Evolutionary conservation across 768 basidiomycete species (phyloP).

Genomic region (Amanita pseudoporphyria): DNA sequence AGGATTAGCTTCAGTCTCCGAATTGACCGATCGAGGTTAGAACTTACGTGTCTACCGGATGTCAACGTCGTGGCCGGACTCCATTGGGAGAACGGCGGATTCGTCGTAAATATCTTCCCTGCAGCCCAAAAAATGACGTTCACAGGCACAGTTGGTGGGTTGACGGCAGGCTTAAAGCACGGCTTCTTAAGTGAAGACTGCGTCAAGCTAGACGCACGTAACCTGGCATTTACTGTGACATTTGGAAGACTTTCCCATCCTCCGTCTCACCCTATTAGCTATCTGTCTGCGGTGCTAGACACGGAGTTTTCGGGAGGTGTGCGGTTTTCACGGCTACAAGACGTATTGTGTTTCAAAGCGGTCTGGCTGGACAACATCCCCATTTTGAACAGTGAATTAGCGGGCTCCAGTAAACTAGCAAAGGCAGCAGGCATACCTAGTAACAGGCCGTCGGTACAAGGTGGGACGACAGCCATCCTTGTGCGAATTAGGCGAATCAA

Average conservation of each 20-base stretch:
- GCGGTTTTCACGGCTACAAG: slow-evolving; percentile 80
- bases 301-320: slow-evolving; percentile 76
- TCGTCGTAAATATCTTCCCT: slow-evolving; percentile 70
- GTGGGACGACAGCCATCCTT: slow-evolving; percentile 53
- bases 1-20: slow-evolving; percentile 81
- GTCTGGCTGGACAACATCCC: slow-evolving; percentile 90
- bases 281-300: slow-evolving; percentile 70
- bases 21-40: slow-evolving; percentile 83
- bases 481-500: slow-evolving; percentile 65
- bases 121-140: slow-evolving; percentile 64
- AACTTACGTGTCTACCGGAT: slow-evolving; percentile 83
- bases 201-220: slow-evolving; percentile 69
- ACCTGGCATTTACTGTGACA: slow-evolving; percentile 69
- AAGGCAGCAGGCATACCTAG: not conserved
- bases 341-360: slow-evolving; percentile 90
- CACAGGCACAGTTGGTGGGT: slow-evolving; percentile 70
- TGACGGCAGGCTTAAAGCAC: slow-evolving; percentile 76
- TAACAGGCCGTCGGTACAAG: slow-evolving; percentile 21
- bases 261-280: slow-evolving; percentile 29
- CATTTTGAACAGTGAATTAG: slow-evolving; percentile 41
- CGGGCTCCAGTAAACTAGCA: slow-evolving; percentile 16
- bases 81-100: slow-evolving; percentile 93
- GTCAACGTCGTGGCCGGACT: slow-evolving; percentile 87
- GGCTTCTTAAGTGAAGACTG: slow-evolving; percentile 81
- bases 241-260: slow-evolving; percentile 44